Conservation (phyloP, 352 stramenopile species). For the Globisporangium spinosum region DNA sequence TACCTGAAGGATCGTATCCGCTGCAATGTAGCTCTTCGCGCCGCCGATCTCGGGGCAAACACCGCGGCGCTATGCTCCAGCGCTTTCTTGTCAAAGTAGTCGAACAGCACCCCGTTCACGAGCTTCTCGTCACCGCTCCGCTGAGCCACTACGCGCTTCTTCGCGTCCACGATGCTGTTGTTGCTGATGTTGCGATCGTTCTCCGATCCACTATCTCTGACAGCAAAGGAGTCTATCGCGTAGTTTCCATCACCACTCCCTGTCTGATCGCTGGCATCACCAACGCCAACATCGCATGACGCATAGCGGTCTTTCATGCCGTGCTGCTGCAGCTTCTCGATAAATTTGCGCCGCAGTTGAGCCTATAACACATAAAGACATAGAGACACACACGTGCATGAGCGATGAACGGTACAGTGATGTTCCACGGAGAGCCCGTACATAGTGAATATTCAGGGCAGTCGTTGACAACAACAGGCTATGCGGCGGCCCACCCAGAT, state of each 20-base stretch:
- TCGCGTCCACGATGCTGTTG: neutral
- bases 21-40: slow-evolving; percentile 34
- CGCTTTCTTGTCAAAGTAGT: slow-evolving; percentile 44
- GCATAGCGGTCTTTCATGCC: slow-evolving; percentile 5
- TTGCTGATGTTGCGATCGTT: neutral
- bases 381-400: neutral
- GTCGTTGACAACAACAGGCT: neutral
- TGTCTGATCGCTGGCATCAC: neutral
- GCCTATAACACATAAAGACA: slow-evolving; percentile 26
- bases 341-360: slow-evolving; percentile 60
- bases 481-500: slow-evolving; percentile 36
- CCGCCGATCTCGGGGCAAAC: slow-evolving; percentile 65
- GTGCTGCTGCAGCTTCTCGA: slow-evolving; percentile 65
- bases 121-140: slow-evolving; percentile 46
- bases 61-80: slow-evolving; percentile 64
- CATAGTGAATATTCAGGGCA: neutral
- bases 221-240: neutral
- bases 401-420: neutral
- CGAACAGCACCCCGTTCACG: slow-evolving; percentile 52
- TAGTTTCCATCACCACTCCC: neutral
- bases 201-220: neutral
- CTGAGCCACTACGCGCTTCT: neutral
- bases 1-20: slow-evolving; percentile 44
- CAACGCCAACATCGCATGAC: neutral
- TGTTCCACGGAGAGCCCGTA: neutral